Evolutionary conservation across 305 asterid species (phyloP).

Genomic region (Solanum hybrid): DNA sequence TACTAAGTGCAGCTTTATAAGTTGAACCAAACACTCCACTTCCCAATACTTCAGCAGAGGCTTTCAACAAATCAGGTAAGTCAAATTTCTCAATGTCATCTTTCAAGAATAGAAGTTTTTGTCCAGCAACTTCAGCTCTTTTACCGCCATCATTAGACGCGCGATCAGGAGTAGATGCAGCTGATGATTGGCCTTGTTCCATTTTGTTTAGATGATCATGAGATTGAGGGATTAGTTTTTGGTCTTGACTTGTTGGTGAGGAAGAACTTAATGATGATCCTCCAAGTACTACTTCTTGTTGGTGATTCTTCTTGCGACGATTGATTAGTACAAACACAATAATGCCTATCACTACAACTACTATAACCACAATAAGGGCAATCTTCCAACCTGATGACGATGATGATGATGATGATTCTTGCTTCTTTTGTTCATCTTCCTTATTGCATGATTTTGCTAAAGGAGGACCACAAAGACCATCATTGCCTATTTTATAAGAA

Average conservation of each 20-base stretch:
- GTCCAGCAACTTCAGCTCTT: conserved; percentile 26
- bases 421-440: conserved; percentile 13
- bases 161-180: conserved; percentile 17
- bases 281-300: background rate
- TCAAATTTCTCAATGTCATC: conserved; percentile 50
- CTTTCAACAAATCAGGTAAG: conserved; percentile 62
- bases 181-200: conserved; percentile 37
- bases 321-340: conserved; percentile 32
- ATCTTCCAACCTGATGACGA: conserved; percentile 12
- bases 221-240: background rate
- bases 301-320: conserved; percentile 23
- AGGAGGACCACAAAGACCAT: conserved; percentile 66
- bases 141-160: background rate
- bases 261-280: background rate
- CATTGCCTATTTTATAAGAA: conserved; percentile 38
- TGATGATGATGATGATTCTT: conserved; percentile 19
- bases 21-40: conserved; percentile 72
- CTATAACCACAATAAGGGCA: conserved; percentile 25
- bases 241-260: background rate
- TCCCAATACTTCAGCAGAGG: conserved; percentile 88
- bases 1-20: conserved; percentile 55
- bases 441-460: conserved; percentile 13
- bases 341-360: conserved; percentile 20
- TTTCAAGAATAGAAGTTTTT: conserved; percentile 55
- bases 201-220: conserved; percentile 29